phyloP scores from a whole-genome alignment of 148 eudicot species.

The Camellia sinensis region DNA sequence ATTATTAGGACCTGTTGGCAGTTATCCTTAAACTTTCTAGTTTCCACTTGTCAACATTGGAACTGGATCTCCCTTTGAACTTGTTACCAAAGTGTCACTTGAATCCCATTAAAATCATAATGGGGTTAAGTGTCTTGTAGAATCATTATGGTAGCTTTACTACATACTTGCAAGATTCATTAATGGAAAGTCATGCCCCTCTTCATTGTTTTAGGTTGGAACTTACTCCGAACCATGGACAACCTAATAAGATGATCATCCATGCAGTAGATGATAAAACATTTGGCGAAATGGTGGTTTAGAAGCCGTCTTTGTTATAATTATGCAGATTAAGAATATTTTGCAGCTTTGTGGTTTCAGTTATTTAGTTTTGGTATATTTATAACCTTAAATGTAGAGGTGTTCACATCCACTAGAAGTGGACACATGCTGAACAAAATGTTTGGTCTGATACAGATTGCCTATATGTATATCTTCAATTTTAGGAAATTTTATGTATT shows the following conservation, averaged over 20 bases:
- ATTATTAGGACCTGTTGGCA: too few species aligned
- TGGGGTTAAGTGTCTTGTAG: not conserved
- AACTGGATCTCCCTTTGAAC: not conserved
- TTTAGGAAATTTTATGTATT: too few species aligned
- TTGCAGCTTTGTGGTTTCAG: too few species aligned
- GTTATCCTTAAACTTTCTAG: not conserved
- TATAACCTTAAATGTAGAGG: too few species aligned
- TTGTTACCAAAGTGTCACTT: not conserved
- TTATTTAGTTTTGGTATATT: too few species aligned
- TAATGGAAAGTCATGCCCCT: not conserved
- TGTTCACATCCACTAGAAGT: too few species aligned
- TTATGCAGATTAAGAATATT: not conserved
- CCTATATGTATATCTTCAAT: too few species aligned
- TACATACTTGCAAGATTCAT: not conserved
- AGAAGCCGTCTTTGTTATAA: not conserved
- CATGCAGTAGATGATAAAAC: not conserved
- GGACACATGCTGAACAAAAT: too few species aligned
- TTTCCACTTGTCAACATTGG: not conserved
- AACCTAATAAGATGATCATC: conserved; percentile 5
- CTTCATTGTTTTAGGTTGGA: not conserved
- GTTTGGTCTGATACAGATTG: too few species aligned
- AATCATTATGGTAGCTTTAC: not conserved
- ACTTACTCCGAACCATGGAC: not conserved
- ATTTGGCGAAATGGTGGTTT: not conserved
- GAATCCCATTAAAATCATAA: not conserved